Evolutionary conservation across 768 basidiomycete genomes (phyloP).

Genomic region (Auriscalpium vulgare): DNA sequence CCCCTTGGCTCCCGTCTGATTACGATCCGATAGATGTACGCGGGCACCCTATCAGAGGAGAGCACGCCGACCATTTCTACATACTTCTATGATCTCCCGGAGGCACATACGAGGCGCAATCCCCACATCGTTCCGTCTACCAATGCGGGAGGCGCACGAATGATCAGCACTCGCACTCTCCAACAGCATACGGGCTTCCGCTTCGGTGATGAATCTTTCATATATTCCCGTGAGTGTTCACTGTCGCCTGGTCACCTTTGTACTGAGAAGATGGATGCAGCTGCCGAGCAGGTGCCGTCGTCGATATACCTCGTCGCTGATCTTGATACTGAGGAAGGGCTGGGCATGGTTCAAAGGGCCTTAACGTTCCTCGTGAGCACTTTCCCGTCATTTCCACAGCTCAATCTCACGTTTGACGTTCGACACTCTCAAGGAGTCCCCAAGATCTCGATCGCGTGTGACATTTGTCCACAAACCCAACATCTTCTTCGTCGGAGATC

Average conservation of each 20-base stretch:
- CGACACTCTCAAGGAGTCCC: conserved; percentile 26
- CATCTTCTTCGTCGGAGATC: conserved; percentile 13
- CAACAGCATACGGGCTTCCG: conserved; percentile 40
- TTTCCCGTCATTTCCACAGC: no score
- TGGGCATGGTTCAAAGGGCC: conserved; percentile 54
- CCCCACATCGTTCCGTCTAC: conserved; percentile 55
- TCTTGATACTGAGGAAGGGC: conserved; percentile 56
- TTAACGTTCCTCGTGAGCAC: conserved; percentile 53
- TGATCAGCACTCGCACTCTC: conserved; percentile 50
- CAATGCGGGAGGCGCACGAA: conserved; percentile 36
- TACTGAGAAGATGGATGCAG: conserved; percentile 19
- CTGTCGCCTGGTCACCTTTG: not conserved
- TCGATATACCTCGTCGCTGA: conserved; percentile 69
- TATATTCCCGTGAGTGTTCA: conserved; percentile 51
- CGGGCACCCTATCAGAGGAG: conserved; percentile 46
- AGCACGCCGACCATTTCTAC: conserved; percentile 44
- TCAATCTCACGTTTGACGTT: no score
- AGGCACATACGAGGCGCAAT: conserved; percentile 64
- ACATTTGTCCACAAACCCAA: conserved; percentile 74
- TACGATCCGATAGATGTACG: conserved; percentile 37
- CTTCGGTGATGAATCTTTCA: conserved; percentile 36
- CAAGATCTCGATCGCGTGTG: conserved; percentile 46
- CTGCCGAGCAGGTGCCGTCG: conserved; percentile 26
- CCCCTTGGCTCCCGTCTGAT: not conserved
- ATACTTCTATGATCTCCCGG: conserved; percentile 89